Conservation (phyloP, 345 rosid species). For the Cardiospermum halicacabum region DNA sequence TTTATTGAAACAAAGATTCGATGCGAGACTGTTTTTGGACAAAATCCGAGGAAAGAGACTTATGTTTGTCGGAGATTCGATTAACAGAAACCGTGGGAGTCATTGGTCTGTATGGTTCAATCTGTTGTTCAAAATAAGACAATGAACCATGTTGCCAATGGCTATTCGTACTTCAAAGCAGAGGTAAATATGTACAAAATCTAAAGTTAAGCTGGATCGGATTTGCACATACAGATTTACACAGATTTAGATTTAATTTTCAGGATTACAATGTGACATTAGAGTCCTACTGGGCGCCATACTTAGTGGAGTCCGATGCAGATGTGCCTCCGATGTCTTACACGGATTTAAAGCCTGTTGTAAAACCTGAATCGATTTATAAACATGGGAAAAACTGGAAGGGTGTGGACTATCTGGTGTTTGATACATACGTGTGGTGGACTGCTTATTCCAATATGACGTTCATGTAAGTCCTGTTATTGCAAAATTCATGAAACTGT, state of each 20-base stretch:
- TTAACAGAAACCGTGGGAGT: constrained; percentile 96
- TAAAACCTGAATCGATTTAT: constrained; percentile 78
- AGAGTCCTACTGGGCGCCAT: constrained; percentile 98
- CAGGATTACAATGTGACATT: constrained; percentile 87
- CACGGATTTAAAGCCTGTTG: constrained; percentile 39
- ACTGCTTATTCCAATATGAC: constrained; percentile 54
- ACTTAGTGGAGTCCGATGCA: constrained; percentile 82
- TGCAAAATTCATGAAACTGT: constrained; percentile 10
- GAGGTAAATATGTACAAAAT: too few relatives aligned
- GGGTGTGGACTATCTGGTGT: constrained; percentile 72
- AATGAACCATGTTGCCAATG: constrained; percentile 52
- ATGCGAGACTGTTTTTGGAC: constrained; percentile 58
- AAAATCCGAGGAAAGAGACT: constrained; percentile 84
- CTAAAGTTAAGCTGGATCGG: too few relatives aligned
- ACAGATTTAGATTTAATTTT: background rate
- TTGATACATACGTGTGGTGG: constrained; percentile 98
- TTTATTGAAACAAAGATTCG: constrained; percentile 42
- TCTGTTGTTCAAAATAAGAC: constrained; percentile 69
- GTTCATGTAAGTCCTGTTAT: constrained; percentile 76
- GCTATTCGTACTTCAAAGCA: constrained; percentile 50
- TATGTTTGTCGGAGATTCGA: constrained; percentile 95
- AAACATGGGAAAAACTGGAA: constrained; percentile 81
- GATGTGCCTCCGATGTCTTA: constrained; percentile 59
- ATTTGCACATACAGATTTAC: too few relatives aligned
- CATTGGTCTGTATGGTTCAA: constrained; percentile 91